A percentile compares a stretch with the other conserved stretches of the same genome.
Evolutionary conservation across 2,329 filamentous ascomycete species (phyloP).

Genomic region (Metarhizium guizhouense): DNA sequence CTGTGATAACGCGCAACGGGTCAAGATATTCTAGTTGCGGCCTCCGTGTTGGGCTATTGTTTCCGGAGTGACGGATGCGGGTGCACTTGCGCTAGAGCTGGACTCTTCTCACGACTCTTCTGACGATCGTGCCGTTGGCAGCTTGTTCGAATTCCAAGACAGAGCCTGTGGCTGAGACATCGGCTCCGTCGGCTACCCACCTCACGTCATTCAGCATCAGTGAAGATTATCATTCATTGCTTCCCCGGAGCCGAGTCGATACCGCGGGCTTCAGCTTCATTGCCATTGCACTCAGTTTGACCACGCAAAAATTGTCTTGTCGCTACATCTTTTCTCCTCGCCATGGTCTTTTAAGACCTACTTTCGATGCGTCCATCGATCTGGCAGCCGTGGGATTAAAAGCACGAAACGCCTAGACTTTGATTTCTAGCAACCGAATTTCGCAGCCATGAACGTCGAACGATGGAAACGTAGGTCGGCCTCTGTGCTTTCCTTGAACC

Average conservation of each 20-base stretch:
- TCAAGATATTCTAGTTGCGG: neutral
- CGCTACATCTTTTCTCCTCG: neutral
- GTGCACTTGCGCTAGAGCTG: slow-evolving; percentile 1
- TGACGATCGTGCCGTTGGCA: slow-evolving; percentile 4
- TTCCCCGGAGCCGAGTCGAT: neutral
- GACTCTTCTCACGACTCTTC: neutral
- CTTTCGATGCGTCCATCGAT: neutral
- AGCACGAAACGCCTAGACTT: neutral
- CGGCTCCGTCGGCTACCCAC: slow-evolving; percentile 5
- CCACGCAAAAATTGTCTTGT: neutral
- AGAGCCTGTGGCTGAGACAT: slow-evolving; percentile 16
- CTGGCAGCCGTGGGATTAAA: neutral
- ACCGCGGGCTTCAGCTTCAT: neutral
- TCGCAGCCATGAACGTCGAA: slow-evolving; percentile 20
- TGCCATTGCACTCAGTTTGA: neutral
- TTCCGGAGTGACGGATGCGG: slow-evolving; percentile 14
- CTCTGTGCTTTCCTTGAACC: slow-evolving; percentile 17
- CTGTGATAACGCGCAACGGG: neutral
- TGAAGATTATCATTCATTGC: neutral
- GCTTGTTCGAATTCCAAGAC: slow-evolving; percentile 8
- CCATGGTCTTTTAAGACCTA: slow-evolving; percentile 5
- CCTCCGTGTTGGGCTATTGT: slow-evolving; percentile 3
- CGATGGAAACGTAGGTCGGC: slow-evolving; percentile 27
- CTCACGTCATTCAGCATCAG: slow-evolving; percentile 1
- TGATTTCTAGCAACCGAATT: neutral